These are phyloP conservation scores for Ilyonectria sp. DNA, from an alignment of 2,329 filamentous ascomycete genomes.

Conservation along the genomic window DNA sequence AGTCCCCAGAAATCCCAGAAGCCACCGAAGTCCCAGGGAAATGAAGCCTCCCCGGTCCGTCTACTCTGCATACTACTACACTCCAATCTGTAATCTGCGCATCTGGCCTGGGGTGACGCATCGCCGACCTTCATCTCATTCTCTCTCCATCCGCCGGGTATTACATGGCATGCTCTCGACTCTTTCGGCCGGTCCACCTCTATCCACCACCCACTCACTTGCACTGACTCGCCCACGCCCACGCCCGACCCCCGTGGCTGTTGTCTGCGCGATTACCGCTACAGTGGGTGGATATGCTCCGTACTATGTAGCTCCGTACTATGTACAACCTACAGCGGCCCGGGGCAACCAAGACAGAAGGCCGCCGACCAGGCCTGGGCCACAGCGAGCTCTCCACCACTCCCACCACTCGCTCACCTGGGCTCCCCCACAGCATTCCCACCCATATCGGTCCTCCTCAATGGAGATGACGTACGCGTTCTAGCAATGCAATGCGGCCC, in stretches of 20 bases:
- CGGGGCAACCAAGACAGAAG: neutral
- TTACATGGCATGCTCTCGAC: neutral
- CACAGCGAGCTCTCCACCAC: neutral
- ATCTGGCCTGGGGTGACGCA: neutral
- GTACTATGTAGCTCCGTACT: neutral
- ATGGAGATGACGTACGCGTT: constrained; percentile 7
- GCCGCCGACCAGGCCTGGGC: neutral
- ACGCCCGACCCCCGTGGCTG: neutral
- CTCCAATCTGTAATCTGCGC: neutral
- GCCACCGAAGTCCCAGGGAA: neutral
- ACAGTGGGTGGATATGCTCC: neutral
- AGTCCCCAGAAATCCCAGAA: constrained; percentile 1
- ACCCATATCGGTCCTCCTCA: neutral
- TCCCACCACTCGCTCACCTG: neutral
- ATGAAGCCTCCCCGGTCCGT: neutral
- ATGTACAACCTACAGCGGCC: neutral
- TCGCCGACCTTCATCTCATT: neutral
- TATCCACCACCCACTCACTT: constrained; percentile 1
- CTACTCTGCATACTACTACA: neutral
- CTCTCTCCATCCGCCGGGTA: neutral
- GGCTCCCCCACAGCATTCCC: neutral
- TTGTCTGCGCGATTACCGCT: constrained; percentile 7
- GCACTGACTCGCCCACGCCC: constrained; percentile 1
- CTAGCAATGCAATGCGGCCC: neutral
- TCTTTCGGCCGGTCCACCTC: neutral